Evolutionary conservation across 495 filamentous ascomycete genomes (phyloP).

Genomic region (Lepidopterella palustris): DNA sequence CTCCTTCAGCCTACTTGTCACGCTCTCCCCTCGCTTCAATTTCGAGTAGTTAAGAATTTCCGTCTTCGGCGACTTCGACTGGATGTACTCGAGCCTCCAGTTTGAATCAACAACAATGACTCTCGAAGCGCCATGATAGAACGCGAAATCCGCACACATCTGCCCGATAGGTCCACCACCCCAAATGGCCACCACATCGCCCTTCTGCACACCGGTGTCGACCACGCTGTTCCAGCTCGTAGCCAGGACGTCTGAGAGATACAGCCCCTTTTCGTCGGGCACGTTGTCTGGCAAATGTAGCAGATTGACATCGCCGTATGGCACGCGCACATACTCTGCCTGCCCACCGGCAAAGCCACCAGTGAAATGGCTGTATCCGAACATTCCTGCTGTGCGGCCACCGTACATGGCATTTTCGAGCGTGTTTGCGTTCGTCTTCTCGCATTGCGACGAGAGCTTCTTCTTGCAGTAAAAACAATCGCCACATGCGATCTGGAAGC

Average conservation of each 20-base stretch:
- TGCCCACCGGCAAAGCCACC: constrained; percentile 88
- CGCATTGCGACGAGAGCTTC: constrained; percentile 70
- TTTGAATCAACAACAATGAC: constrained; percentile 80
- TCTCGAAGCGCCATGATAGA: constrained; percentile 63
- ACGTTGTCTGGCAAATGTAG: constrained; percentile 73
- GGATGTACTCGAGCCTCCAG: constrained; percentile 64
- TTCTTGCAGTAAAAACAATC: constrained; percentile 71
- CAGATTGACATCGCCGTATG: constrained; percentile 75
- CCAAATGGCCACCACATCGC: constrained; percentile 78
- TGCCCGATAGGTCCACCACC: constrained; percentile 72
- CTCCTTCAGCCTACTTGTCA: constrained; percentile 67
- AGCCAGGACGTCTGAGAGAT: constrained; percentile 69
- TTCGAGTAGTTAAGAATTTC: constrained; percentile 54
- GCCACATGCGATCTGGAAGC: constrained; percentile 80
- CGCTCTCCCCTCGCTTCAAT: constrained; percentile 49
- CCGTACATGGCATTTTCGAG: constrained; percentile 61
- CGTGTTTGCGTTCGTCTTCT: constrained; percentile 67
- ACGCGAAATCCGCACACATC: constrained; percentile 67
- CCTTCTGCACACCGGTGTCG: constrained; percentile 73
- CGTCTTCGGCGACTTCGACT: constrained; percentile 55
- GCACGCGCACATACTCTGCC: constrained; percentile 81
- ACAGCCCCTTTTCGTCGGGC: constrained; percentile 81
- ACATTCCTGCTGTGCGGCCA: constrained; percentile 61
- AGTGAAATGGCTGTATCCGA: constrained; percentile 71
- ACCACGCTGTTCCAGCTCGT: constrained; percentile 80